These are phyloP conservation scores for Arthrobotrys iridis DNA, from an alignment of 2,329 filamentous ascomycete species.

Conservation along the genomic window DNA sequence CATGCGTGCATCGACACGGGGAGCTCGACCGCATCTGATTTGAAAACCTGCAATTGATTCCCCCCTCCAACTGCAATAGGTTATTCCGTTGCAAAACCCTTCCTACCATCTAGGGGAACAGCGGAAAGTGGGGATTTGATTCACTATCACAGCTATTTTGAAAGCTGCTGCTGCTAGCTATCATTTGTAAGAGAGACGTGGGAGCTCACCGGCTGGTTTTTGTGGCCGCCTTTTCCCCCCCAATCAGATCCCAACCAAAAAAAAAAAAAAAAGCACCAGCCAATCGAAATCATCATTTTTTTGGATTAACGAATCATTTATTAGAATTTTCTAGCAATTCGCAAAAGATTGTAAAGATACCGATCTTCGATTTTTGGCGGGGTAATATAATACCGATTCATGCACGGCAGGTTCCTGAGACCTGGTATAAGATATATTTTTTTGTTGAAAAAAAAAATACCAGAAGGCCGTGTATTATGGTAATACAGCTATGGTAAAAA, in stretches of 20 bases:
- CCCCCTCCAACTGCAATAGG: too few species aligned
- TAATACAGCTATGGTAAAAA: not conserved
- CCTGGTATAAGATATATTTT: not conserved
- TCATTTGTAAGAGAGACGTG: not conserved
- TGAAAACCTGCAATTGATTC: too few species aligned
- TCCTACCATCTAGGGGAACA: constrained; percentile 5
- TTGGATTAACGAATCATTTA: too few species aligned
- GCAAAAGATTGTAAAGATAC: constrained; percentile 3
- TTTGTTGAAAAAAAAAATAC: constrained; percentile 1
- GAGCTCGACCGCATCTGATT: too few species aligned
- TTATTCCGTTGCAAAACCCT: constrained; percentile 7
- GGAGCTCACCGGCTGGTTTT: constrained; percentile 2
- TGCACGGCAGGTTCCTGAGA: constrained; percentile 3
- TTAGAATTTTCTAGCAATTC: not conserved
- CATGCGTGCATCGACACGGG: too few species aligned
- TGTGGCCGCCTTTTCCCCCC: not conserved
- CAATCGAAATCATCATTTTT: too few species aligned
- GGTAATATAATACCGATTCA: not conserved
- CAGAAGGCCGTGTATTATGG: not conserved
- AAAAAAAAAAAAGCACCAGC: not conserved
- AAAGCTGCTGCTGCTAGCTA: constrained; percentile 5
- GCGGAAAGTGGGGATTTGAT: constrained; percentile 8
- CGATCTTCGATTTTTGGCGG: constrained; percentile 13
- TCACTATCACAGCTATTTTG: not conserved
- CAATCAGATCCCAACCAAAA: constrained; percentile 8